Percentiles rank a stretch among this genome's conserved stretches.
Evolutionary conservation across 2,329 filamentous ascomycete species (phyloP).

Genomic region (Penicillium thymicola): DNA sequence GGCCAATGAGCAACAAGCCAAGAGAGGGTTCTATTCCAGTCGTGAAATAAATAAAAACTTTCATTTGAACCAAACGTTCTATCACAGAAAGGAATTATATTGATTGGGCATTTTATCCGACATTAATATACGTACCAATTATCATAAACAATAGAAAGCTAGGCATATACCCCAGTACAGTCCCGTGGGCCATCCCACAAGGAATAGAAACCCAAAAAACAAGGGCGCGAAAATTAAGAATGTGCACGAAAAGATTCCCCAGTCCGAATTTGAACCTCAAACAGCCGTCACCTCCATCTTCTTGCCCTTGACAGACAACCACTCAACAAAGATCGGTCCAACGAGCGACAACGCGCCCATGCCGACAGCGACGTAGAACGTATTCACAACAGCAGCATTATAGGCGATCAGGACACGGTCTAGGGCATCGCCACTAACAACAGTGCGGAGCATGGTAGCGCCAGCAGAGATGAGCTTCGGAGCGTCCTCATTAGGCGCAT

Average conservation of each 20-base stretch:
- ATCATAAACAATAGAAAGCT: neutral
- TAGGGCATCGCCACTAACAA: constrained; percentile 28
- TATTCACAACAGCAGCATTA: constrained; percentile 36
- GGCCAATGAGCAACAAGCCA: neutral
- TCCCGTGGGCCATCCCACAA: neutral
- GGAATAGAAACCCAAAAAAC: neutral
- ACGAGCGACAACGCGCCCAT: constrained; percentile 37
- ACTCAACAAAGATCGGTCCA: constrained; percentile 37
- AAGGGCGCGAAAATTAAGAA: neutral
- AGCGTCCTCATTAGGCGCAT: constrained; percentile 28
- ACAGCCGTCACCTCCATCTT: constrained; percentile 25
- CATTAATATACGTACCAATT: neutral
- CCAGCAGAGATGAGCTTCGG: constrained; percentile 32
- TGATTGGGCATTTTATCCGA: neutral
- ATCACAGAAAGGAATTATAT: neutral
- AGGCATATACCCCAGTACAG: constrained; percentile 6
- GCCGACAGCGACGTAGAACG: constrained; percentile 39
- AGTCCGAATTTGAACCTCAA: neutral
- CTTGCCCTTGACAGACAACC: constrained; percentile 41
- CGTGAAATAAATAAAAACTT: no score
- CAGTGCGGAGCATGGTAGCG: constrained; percentile 36
- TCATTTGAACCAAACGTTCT: neutral
- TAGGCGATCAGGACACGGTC: constrained; percentile 35
- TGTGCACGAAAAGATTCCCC: constrained; percentile 14
- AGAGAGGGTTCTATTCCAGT: neutral